Evolutionary conservation across 169 alveolate species (phyloP).

Genomic region (Toxoplasma gondii): DNA sequence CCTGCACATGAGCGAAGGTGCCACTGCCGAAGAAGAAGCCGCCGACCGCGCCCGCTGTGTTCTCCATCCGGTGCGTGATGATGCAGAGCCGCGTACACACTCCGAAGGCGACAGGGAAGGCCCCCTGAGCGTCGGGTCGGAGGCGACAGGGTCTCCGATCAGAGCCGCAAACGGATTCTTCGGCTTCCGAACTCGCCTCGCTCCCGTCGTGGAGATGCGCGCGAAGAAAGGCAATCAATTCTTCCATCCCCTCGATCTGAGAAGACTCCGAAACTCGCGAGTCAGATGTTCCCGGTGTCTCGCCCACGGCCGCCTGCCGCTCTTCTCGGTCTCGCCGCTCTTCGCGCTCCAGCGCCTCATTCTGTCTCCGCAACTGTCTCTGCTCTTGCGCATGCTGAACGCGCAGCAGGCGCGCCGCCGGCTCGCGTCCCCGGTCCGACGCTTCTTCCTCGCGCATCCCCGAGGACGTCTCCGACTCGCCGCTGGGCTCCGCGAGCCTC

Average conservation of each 20-base stretch:
- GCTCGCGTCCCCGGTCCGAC: background rate
- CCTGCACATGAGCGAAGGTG: conserved; percentile 44
- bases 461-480: background rate
- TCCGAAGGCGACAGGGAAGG: background rate
- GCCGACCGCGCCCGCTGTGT: conserved; percentile 29
- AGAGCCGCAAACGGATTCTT: background rate
- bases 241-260: background rate
- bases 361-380: background rate
- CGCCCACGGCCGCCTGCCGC: background rate
- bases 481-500: background rate
- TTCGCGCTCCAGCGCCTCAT: background rate
- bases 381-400: background rate
- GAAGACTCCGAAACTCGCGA: background rate
- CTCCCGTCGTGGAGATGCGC: background rate
- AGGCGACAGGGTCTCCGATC: background rate
- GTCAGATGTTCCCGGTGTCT: background rate
- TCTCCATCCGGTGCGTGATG: conserved; percentile 40
- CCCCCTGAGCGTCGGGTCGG: background rate
- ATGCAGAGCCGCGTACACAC: conserved; percentile 40
- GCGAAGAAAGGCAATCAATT: background rate
- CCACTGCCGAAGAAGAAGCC: conserved; percentile 42
- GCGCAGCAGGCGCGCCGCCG: background rate
- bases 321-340: background rate
- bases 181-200: background rate
- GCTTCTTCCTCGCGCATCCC: background rate